Base-by-base conservation (phyloP, 148 eudicot genomes). In the Heliamphora exappendiculata region DNA sequence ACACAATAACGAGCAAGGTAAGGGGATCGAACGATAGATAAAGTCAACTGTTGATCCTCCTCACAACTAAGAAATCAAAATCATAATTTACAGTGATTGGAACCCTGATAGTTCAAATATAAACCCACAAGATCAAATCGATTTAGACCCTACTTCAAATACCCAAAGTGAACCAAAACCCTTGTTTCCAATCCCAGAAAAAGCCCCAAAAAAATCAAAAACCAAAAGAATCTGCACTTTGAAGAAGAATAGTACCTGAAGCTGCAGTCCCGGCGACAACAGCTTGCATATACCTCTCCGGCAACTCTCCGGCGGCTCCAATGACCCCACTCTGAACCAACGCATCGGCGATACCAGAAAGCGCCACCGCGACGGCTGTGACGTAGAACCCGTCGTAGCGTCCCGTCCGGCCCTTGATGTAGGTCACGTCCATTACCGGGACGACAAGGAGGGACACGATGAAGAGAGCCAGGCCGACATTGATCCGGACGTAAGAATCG, bases 301-400 rank as follows among this genome's bases (percentile, higher is more conserved):
- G 94, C 89, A 92, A 60, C 76, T 93, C 93, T 3, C 98, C 96
- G 17, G 96, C 93, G 1, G 91, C 76, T 54, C 96, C 96, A 82
- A 93, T 78, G 39, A 93, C 53, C 4, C 90, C 88, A 26, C 96
- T 92, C 73, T 93, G 98, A 4, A 91, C 96, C 84, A 93, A 82
- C 12, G 86, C 96, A 76, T 93, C 98, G 1, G 88, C 96, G 7
- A 91, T 13, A 0, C 98, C 96, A 26, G 87, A 81, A 24, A 91
- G 51, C 62, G 78, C 91, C 67, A 91, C 82, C 26, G 86, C 86
- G 10, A 36, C 85, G 42, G 87, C 89, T 34, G 98, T 86, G 47
- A 86, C 91, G 78, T 87, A 88, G 65, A 88, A 89, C 78, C 87
- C 94, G 62, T 42, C 85, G 55, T 88, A 83, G 14, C 84, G 73